Evolutionary conservation across 2,329 filamentous ascomycete species (phyloP).

Genomic region (Talaromyces sp.): DNA sequence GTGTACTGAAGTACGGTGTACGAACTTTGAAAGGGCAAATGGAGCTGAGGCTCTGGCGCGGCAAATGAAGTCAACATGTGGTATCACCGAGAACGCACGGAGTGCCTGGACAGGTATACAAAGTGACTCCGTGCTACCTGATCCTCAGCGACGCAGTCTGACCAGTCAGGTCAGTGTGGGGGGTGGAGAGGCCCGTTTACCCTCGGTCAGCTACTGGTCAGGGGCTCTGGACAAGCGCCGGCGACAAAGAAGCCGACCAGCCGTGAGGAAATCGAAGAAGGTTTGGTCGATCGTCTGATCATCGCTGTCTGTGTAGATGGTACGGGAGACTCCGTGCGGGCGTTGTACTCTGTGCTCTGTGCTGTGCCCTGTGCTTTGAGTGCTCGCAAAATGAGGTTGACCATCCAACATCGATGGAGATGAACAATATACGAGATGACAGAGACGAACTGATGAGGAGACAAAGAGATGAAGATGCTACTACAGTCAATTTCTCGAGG

Average conservation of each 20-base stretch:
- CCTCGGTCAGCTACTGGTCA: background rate
- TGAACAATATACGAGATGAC: background rate
- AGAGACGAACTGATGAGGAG: background rate
- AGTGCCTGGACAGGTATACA: background rate
- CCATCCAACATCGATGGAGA: background rate
- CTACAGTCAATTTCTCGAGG: no score
- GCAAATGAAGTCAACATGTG: conserved; percentile 3
- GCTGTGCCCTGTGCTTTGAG: background rate
- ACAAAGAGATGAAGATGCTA: background rate
- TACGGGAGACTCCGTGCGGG: conserved; percentile 1
- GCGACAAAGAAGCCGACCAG: conserved; percentile 3
- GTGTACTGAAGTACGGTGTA: background rate
- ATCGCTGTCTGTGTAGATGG: background rate
- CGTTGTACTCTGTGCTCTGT: background rate
- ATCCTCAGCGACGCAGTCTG: background rate
- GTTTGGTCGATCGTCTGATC: conserved; percentile 4
- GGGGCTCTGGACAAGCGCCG: background rate
- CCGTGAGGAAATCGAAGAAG: conserved; percentile 8
- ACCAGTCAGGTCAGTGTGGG: background rate
- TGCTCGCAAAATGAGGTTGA: no score
- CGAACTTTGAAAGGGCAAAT: no score
- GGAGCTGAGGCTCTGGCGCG: conserved; percentile 12
- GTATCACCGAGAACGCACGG: background rate
- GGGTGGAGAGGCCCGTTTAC: background rate
- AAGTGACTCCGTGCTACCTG: background rate